A percentile compares a stretch with the other conserved stretches of the same genome.
phyloP scores from a whole-genome alignment of 2,329 filamentous ascomycete species.

The Exserohilum turcica region DNA sequence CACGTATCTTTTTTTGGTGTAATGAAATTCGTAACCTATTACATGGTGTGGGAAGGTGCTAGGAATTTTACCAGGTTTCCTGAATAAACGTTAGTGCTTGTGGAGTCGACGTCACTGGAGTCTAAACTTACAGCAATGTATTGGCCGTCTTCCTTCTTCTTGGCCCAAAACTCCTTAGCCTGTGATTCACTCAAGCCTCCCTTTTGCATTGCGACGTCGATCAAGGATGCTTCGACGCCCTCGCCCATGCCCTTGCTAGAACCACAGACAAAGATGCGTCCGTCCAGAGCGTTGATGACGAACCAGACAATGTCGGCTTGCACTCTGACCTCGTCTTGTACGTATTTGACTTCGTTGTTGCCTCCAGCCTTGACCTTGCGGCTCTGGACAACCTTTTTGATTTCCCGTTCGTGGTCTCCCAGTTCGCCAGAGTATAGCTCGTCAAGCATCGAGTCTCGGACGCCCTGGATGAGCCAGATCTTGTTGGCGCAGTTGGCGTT shows the following conservation, averaged over 20 bases:
- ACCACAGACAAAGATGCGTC: constrained; percentile 93
- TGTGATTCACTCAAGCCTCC: constrained; percentile 83
- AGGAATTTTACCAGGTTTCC: constrained; percentile 12
- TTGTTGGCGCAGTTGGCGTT: constrained; percentile 97
- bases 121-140: constrained; percentile 76
- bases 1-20: constrained; percentile 3
- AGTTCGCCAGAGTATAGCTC: constrained; percentile 97
- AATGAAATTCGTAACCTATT: constrained; percentile 3
- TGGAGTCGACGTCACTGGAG: neutral
- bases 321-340: constrained; percentile 89
- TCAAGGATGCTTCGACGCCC: constrained; percentile 83
- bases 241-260: constrained; percentile 97
- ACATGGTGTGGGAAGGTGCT: neutral
- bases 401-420: constrained; percentile 64
- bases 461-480: constrained; percentile 93
- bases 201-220: constrained; percentile 92
- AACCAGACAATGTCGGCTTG: constrained; percentile 99
- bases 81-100: neutral
- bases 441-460: constrained; percentile 91
- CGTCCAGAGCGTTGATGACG: constrained; percentile 94
- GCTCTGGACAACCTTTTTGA: constrained; percentile 59
- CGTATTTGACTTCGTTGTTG: constrained; percentile 77
- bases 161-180: constrained; percentile 83
- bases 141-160: constrained; percentile 90
- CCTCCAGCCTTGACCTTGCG: constrained; percentile 50